Conservation (phyloP, 2,329 filamentous ascomycete genomes). For the Ascochyta pisi region DNA sequence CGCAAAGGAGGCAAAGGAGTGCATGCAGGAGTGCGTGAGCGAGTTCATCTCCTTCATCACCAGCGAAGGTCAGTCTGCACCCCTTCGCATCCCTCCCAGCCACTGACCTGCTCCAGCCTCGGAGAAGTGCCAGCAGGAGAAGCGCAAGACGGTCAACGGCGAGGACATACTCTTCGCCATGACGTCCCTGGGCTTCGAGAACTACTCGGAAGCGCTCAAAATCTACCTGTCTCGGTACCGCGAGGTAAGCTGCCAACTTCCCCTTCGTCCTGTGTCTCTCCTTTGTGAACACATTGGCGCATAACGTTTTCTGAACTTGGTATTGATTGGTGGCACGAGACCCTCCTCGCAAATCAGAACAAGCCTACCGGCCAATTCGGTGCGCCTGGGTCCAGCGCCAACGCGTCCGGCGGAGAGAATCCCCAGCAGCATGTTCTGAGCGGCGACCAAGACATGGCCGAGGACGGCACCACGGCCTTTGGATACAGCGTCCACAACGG, state of each 20-base stretch:
- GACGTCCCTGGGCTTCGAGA: constrained; percentile 98
- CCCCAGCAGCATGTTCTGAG: constrained; percentile 53
- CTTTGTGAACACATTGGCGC: constrained; percentile 48
- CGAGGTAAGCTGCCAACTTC: constrained; percentile 73
- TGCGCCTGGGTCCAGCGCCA: constrained; percentile 45
- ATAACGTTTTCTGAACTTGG: constrained; percentile 57
- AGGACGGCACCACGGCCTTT: constrained; percentile 51
- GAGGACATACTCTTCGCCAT: constrained; percentile 99
- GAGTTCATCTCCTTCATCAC: constrained; percentile 99
- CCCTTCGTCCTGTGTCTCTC: constrained; percentile 37
- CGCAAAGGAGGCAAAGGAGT: constrained; percentile 98
- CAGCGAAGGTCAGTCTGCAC: constrained; percentile 79
- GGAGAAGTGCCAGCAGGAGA: constrained; percentile 99
- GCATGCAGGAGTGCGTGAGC: constrained; percentile 99
- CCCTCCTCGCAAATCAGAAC: constrained; percentile 76
- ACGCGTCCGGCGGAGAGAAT: constrained; percentile 46
- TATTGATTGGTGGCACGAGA: constrained; percentile 68
- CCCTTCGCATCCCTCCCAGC: background rate
- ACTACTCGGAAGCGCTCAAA: constrained; percentile 96
- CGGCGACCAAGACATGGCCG: constrained; percentile 53
- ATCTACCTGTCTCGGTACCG: constrained; percentile 98
- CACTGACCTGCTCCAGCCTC: constrained; percentile 68
- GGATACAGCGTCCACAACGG: constrained; percentile 53
- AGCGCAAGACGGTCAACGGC: constrained; percentile 98
- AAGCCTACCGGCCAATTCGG: constrained; percentile 56